Conservation (phyloP, 78 protist genomes). For the slime mould (Dictyostelium discoideum) region dicty_2.7 NC_007089.4:2526001-2526500, state of each 20-base stretch:
- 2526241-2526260: conserved; percentile 72
- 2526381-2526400: conserved; percentile 25
- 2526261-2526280: conserved; percentile 36
- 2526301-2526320: conserved; percentile 67
- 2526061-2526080: conserved; percentile 74
- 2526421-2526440: neutral
- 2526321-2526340: conserved; percentile 69
- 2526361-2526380: conserved; percentile 60
- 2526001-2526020: conserved; percentile 87
- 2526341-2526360: conserved; percentile 85
- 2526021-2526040: conserved; percentile 94
- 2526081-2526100: conserved; percentile 63
- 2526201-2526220: conserved; percentile 48
- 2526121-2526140: conserved; percentile 68
- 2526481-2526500: neutral
- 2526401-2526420: neutral
- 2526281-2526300: conserved; percentile 82
- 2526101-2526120: conserved; percentile 38
- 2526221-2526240: conserved; percentile 79
- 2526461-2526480: neutral
- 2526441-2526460: neutral
- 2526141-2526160: conserved; percentile 77
- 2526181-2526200: conserved; percentile 56
- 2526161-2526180: conserved; percentile 69
- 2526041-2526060: conserved; percentile 87